Evolutionary conservation across 495 filamentous ascomycete species (phyloP).

Genomic region (Penicillium herquei): DNA sequence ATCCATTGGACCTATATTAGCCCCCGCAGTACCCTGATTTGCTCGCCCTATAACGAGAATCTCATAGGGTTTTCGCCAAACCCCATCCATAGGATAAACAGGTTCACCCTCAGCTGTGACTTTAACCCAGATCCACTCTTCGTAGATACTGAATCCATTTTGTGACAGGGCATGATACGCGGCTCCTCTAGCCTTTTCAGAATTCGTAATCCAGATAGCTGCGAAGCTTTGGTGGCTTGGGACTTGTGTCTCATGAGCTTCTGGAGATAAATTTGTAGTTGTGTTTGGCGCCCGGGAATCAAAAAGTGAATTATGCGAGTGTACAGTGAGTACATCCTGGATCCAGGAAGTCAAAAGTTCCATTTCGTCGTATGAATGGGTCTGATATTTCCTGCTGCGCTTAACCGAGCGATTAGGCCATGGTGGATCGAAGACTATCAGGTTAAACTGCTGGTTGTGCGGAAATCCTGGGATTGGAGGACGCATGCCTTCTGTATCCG

Average conservation of each 20-base stretch:
- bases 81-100: constrained; percentile 61
- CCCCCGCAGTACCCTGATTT: not conserved
- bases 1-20: too few species aligned
- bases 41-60: constrained; percentile 67
- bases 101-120: constrained; percentile 69
- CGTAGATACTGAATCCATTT: constrained; percentile 63
- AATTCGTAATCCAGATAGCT: constrained; percentile 91
- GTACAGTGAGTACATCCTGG: constrained; percentile 26
- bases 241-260: not conserved
- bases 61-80: constrained; percentile 87
- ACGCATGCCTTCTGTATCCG: constrained; percentile 2
- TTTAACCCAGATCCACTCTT: constrained; percentile 95
- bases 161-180: constrained; percentile 59
- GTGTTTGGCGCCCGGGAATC: not conserved
- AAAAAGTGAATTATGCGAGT: constrained; percentile 17
- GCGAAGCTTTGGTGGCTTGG: constrained; percentile 27
- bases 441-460: constrained; percentile 56
- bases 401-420: constrained; percentile 90
- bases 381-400: constrained; percentile 65
- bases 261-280: not conserved
- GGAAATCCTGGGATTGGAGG: constrained; percentile 29
- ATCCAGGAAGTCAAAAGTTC: constrained; percentile 28
- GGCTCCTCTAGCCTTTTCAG: constrained; percentile 53
- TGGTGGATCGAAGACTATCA: constrained; percentile 87
- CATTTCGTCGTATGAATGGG: constrained; percentile 40